Evolutionary conservation across 306 rosid genomes (phyloP), one percentile per base, ranked within the genome.

Genomic region (Erythrophleum fordii): DNA sequence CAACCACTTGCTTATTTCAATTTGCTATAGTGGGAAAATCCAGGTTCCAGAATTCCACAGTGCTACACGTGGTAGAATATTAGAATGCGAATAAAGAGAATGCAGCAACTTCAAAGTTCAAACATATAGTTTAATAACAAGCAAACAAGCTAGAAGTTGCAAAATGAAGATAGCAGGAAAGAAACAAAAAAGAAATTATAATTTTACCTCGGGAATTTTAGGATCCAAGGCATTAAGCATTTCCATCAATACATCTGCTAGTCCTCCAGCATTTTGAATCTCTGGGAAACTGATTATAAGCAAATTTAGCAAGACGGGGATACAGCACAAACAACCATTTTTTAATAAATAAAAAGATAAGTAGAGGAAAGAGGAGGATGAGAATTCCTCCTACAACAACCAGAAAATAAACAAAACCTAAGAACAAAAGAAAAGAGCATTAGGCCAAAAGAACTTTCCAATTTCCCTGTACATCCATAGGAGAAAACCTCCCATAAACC

Each of bases 171-270:
- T 28, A 67, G 67, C 77, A 56, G 72, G 77, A 61, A 64, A 71
- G 66, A 78, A 46, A 77, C 35, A 6, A 58, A 39, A 28, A 46
- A 22, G 18, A 35, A 49, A 52, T 26, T 6, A 52, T 7, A 6
- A 2, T 59, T 28, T 59, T 82, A 93, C 99, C 98, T 87, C 86
- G 31, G 90, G 88, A 45, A 83, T 93, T 85, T 88, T 90, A 42
- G 91, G 92, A 87, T 88, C 94, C 92, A 93, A 88, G 26, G 92
- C 98, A 71, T 84, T 83, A 69, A 96, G 97, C 93, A 96, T 96
- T 79, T 96, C 99, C 84, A 83, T 86, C 85, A 96, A 89, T 56
- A 96, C 92, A 87, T 92, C 94, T 48, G 93, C 89, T 62, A 96
- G 45, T 72, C 97, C 99, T 77, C 84, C 83, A 76, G 98, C 97